Evolutionary conservation across 1,284 basidiomycete species (phyloP).

Genomic region (Mixia osmundae): DNA sequence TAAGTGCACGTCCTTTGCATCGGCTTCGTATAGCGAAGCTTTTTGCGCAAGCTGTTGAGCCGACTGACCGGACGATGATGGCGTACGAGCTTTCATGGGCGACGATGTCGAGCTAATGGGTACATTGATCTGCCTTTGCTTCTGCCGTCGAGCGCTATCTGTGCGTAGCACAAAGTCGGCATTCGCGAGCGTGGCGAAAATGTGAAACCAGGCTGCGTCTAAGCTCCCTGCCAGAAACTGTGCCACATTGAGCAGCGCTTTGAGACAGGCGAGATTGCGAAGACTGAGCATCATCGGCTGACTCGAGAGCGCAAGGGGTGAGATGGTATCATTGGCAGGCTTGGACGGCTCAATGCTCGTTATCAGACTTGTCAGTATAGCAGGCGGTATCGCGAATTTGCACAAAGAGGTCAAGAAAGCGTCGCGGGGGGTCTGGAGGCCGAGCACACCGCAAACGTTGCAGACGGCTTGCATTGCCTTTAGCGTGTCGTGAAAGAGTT

Average conservation of each 20-base stretch:
- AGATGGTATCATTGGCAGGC: background rate
- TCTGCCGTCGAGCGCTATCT: conserved; percentile 7
- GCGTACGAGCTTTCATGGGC: background rate
- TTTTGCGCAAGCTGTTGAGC: conserved; percentile 18
- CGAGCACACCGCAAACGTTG: conserved; percentile 69
- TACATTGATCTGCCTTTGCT: conserved; percentile 8
- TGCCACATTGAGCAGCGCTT: conserved; percentile 52
- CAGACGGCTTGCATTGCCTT: conserved; percentile 60
- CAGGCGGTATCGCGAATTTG: conserved; percentile 64
- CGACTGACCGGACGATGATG: conserved; percentile 6
- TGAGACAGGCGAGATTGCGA: conserved; percentile 71
- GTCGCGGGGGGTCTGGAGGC: conserved; percentile 63
- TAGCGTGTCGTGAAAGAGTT: conserved; percentile 62
- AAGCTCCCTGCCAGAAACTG: conserved; percentile 62
- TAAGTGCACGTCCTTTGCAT: conserved; percentile 42
- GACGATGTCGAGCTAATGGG: conserved; percentile 12
- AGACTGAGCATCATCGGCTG: conserved; percentile 46
- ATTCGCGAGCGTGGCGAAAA: conserved; percentile 74
- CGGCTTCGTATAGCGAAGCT: conserved; percentile 47
- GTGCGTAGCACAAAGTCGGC: conserved; percentile 57
- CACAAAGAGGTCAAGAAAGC: conserved; percentile 70
- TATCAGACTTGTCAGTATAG: conserved; percentile 51
- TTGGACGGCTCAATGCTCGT: conserved; percentile 3
- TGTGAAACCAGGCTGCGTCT: conserved; percentile 67
- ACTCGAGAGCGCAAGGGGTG: conserved; percentile 20